Conservation (phyloP, 768 basidiomycete species). For the Xanthoconium purpureum region DNA sequence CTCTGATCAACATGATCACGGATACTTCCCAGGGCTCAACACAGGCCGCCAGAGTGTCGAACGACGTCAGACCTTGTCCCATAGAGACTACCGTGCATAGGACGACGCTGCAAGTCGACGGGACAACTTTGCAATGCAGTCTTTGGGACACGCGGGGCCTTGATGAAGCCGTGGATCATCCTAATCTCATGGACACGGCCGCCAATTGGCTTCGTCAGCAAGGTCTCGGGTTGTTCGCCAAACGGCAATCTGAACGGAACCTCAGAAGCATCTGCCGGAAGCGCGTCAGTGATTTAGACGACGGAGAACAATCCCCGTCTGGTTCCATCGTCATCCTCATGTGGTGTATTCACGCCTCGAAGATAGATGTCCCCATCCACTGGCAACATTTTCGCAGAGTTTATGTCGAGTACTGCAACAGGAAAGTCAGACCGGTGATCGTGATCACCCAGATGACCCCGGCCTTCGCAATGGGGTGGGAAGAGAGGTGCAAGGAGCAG, state of each 20-base stretch:
- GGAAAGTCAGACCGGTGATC: slow-evolving; percentile 25
- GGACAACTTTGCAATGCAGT: slow-evolving; percentile 9
- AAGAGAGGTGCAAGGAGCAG: slow-evolving; percentile 19
- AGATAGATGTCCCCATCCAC: slow-evolving; percentile 26
- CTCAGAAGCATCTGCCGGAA: slow-evolving; percentile 19
- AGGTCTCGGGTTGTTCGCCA: slow-evolving; percentile 14
- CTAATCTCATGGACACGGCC: slow-evolving; percentile 19
- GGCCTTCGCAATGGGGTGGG: slow-evolving; percentile 13
- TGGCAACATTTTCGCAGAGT: slow-evolving; percentile 28
- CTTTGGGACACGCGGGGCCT: slow-evolving; percentile 30
- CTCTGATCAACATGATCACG: slow-evolving; percentile 27
- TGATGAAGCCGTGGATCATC: slow-evolving; percentile 24
- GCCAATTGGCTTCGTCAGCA: slow-evolving; percentile 22
- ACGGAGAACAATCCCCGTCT: slow-evolving; percentile 5
- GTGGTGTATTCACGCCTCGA: slow-evolving; percentile 31
- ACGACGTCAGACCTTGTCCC: slow-evolving; percentile 25
- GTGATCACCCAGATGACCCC: slow-evolving; percentile 26
- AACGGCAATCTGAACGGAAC: slow-evolving; percentile 20
- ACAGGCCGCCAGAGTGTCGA: slow-evolving; percentile 19
- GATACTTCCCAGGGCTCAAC: slow-evolving; percentile 12
- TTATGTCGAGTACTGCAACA: slow-evolving; percentile 24
- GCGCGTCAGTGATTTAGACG: slow-evolving; percentile 12
- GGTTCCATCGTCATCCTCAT: slow-evolving; percentile 18
- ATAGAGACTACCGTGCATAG: slow-evolving; percentile 20
- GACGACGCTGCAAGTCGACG: not conserved